Conservation (phyloP, 306 rosid genomes). For the Gillenia trifoliata region DNA sequence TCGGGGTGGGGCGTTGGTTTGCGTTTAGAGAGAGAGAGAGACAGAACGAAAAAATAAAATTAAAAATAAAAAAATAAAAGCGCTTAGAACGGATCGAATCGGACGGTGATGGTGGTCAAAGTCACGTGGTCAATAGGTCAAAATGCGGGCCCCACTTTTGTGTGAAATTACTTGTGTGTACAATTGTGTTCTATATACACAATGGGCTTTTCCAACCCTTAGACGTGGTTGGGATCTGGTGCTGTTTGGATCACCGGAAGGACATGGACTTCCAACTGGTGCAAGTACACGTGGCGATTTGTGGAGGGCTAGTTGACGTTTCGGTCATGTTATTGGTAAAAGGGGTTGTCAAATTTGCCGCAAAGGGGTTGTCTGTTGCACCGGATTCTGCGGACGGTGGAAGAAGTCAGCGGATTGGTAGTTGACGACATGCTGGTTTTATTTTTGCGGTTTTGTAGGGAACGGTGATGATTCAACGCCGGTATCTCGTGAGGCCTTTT, state of each 20-base stretch:
- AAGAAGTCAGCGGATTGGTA: constrained; percentile 25
- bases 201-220: too few species aligned
- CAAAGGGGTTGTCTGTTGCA: not conserved
- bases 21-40: constrained; percentile 12
- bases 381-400: not conserved
- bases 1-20: not conserved
- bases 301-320: not conserved
- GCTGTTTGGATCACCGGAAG: rapidly evolving
- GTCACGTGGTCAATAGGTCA: constrained; percentile 37
- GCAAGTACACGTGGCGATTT: not conserved
- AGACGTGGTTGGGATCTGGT: rapidly evolving
- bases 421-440: not conserved
- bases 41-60: not conserved
- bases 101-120: constrained; percentile 40
- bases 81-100: constrained; percentile 47
- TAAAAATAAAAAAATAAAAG: constrained; percentile 1
- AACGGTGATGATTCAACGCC: not conserved
- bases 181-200: too few species aligned
- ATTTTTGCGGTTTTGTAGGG: not conserved
- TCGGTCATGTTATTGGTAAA: not conserved
- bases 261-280: not conserved
- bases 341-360: not conserved
- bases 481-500: constrained; percentile 22
- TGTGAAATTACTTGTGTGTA: too few species aligned
- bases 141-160: constrained; percentile 12